These are phyloP conservation scores for Cercospora sp. DNA, from an alignment of 2,329 filamentous ascomycete species.

Conservation along the genomic window DNA sequence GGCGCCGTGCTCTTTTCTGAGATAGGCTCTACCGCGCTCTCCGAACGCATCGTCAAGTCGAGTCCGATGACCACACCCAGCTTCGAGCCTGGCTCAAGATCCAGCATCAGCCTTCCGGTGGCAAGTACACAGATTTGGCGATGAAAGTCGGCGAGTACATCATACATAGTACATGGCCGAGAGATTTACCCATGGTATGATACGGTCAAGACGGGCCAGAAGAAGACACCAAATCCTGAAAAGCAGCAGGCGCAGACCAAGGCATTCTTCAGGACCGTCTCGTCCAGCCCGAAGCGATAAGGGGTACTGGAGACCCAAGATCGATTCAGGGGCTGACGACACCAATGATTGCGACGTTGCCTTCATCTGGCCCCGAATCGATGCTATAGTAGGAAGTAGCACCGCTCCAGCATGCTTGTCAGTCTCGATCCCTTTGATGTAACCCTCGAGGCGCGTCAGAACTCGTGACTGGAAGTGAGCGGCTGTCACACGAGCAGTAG, in stretches of 20 bases:
- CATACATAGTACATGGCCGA: neutral
- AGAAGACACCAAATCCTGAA: neutral
- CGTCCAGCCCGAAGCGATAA: constrained; percentile 57
- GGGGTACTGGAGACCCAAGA: constrained; percentile 75
- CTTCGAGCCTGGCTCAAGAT: constrained; percentile 6
- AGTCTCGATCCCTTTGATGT: constrained; percentile 52
- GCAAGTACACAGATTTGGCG: neutral
- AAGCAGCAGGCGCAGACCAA: neutral
- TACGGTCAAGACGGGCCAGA: neutral
- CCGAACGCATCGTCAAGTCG: constrained; percentile 87
- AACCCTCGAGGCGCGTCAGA: constrained; percentile 59
- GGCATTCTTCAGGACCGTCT: constrained; percentile 35
- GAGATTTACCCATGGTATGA: neutral
- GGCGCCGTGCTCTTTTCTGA: constrained; percentile 95
- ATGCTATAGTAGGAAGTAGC: constrained; percentile 52
- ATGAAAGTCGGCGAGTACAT: neutral
- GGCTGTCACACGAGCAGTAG: constrained; percentile 77
- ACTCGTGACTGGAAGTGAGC: constrained; percentile 69
- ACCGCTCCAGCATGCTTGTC: constrained; percentile 41
- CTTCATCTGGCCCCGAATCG: constrained; percentile 68
- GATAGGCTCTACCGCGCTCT: constrained; percentile 80
- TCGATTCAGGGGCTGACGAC: constrained; percentile 93
- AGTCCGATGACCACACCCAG: neutral
- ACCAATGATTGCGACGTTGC: constrained; percentile 71
- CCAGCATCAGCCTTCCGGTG: neutral